A percentile compares a stretch with the other conserved stretches of the same genome.
Evolutionary conservation across 2,329 filamentous ascomycete species (phyloP).

Genomic region (Macroventuria anomochaeta): DNA sequence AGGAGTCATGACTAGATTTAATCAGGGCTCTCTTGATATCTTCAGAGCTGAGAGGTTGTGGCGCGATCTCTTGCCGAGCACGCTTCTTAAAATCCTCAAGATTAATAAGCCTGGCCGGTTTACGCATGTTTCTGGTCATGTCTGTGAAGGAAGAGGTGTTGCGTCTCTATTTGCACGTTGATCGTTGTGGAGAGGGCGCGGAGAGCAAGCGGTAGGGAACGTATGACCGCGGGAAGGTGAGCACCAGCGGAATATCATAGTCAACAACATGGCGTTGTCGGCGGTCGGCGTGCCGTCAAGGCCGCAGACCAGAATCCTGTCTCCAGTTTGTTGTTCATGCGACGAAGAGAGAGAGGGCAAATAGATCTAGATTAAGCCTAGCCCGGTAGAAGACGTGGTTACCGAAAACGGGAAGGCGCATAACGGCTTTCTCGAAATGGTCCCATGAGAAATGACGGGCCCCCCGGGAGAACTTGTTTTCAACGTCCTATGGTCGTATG

Average conservation of each 20-base stretch:
- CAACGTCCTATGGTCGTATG: too few relatives aligned
- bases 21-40: background rate
- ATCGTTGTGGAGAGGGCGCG: too few relatives aligned
- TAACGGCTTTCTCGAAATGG: background rate
- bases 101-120: background rate
- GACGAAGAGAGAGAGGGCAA: too few relatives aligned
- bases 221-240: too few relatives aligned
- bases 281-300: too few relatives aligned
- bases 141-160: background rate
- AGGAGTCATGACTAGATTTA: background rate
- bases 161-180: too few relatives aligned
- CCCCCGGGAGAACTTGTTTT: too few relatives aligned
- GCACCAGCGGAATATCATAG: too few relatives aligned
- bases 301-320: too few relatives aligned
- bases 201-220: too few relatives aligned
- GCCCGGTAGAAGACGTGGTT: background rate
- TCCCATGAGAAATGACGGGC: slow-evolving; percentile 7
- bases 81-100: background rate
- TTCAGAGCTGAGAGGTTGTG: background rate
- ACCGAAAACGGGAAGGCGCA: slow-evolving; percentile 1
- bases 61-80: background rate
- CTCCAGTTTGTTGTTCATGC: too few relatives aligned
- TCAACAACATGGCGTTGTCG: too few relatives aligned
- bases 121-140: background rate
- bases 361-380: background rate